Percentiles rank a stretch among this genome's conserved stretches.
These are phyloP conservation scores for Kentomonas sorsogonicus DNA, from an alignment of 208 protist species.

Conservation along the genomic window DNA sequence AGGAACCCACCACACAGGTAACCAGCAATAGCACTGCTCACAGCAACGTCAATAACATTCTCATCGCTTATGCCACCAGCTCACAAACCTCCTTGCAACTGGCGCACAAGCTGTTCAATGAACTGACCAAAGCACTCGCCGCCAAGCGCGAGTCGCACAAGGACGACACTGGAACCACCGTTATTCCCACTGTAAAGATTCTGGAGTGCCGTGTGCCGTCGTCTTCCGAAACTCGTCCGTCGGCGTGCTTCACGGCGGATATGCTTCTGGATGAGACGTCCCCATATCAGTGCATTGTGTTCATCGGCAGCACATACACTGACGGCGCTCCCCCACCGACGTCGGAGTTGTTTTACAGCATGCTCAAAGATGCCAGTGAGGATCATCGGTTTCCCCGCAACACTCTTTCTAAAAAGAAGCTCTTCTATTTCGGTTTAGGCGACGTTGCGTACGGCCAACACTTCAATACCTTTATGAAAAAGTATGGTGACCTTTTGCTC, in stretches of 20 bases:
- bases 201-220: constrained; percentile 12
- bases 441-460: constrained; percentile 75
- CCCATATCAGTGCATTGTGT: constrained; percentile 46
- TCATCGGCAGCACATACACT: constrained; percentile 78
- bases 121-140: constrained; percentile 3
- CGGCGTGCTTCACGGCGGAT: constrained; percentile 34
- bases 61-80: constrained; percentile 52
- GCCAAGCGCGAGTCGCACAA: background rate
- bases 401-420: constrained; percentile 44
- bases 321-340: constrained; percentile 61
- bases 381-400: constrained; percentile 79
- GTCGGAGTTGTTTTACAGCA: constrained; percentile 49
- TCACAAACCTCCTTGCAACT: constrained; percentile 29
- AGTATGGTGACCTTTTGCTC: constrained; percentile 66
- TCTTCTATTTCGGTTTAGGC: constrained; percentile 86
- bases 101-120: constrained; percentile 43
- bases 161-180: constrained; percentile 4
- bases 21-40: constrained; percentile 1
- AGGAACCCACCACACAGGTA: too few relatives aligned
- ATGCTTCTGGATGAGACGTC: constrained; percentile 34
- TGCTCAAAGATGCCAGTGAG: constrained; percentile 73
- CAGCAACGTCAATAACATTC: constrained; percentile 16
- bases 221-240: background rate
- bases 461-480: constrained; percentile 80
- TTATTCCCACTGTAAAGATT: constrained; percentile 23